Evolutionary conservation across 257 asterid species (phyloP), one percentile per base, ranked within the genome.

Genomic region (Capsicum chinense): DNA sequence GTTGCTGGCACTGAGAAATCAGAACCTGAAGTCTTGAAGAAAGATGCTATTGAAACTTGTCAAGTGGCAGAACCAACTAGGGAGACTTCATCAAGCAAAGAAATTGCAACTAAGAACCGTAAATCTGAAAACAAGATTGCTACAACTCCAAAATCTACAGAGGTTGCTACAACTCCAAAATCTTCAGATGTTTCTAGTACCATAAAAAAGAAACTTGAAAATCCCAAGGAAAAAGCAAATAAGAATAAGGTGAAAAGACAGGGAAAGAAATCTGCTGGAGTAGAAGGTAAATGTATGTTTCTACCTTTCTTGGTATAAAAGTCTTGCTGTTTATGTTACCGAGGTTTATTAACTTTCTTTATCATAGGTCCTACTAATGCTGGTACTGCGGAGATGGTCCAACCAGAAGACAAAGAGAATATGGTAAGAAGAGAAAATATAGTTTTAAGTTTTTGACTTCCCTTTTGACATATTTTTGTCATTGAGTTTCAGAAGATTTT

Each of bases 341-440:
- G 64, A 54, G 66, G 19, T 21, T 79, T 81, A 48, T 80, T 67
- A 70, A 42, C 17, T 83, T 83, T 81, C 71, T 86, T 54, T 78
- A 33, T 54, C 52, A 79, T 88, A 90, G 99, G 89, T 82, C 85
- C 86, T 56, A 70, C 85, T 60, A 80, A 86, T 70, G 74, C 93
- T 83, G 85, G 91, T 26, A 86, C 91, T 35, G 84, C 50, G 50
- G 89, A 90, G 80, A 90, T 88, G 82, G 78, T 82, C 82, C 90
- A 85, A 81, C 88, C 89, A 88, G 99, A 93, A 59, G 90, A 94
- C 89, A 94, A 95, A 88, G 99, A 95, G 86, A 95, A 95, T 87
- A 59, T 90, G 97, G 99, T 95, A 88, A 76, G 66, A 56, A 78
- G 50, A 54, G 26, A 54, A 26, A 21, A 12, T 56, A 14, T 54